Base-by-base conservation (phyloP, 176 grass and related monocot species). In the Calamus simplicifolius region DNA sequence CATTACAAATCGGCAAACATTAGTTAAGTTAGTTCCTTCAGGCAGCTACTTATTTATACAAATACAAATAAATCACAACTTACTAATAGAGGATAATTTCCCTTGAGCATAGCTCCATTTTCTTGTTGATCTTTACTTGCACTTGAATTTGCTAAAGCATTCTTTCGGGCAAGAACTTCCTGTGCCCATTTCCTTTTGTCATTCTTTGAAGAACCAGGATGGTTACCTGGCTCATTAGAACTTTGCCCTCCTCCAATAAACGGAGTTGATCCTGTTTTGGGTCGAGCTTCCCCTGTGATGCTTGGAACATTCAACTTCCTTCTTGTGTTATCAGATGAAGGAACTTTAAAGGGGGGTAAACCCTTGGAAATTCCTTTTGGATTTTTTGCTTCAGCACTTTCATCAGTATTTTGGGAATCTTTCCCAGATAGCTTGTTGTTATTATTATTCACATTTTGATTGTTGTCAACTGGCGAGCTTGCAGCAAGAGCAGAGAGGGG, bases 101-200 rank as follows among this genome's bases (percentile, higher is more conserved):
- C 84, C 73, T 80, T 85, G 51, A 91, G 79, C 74, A 73, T 48
- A 66, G 68, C 67, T 67, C 69, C 60, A 51, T 79, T 78, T 80
- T 87, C 78, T 61, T 43, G 50, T 67, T 67, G 69, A 29, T 97
- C 92, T 69, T 88, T 81, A 62, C 49, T 84, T 69, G 62, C 64
- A 69, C 66, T 30, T 66, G 78, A 80, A 55, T 63, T 62, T 17
- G 52, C 66, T 48, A 53, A 85, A 50, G 81, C 68, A 82, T 82
- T 90, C 77, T 97, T 97, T 75, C 92, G 87, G 73, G 92, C 92
- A 57, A 97, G 67, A 64, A 97, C 60, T 69, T 97, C 92, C 70
- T 88, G 81, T 35, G 92, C 92, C 92, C 92, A 97, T 79, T 91
- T 85, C 74, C 57, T 91, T 85, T 91, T 97, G 64, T 87, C 92